phyloP scores from a whole-genome alignment of 208 protist genomes.

The Herpetomonas samuelpessoai region DNA sequence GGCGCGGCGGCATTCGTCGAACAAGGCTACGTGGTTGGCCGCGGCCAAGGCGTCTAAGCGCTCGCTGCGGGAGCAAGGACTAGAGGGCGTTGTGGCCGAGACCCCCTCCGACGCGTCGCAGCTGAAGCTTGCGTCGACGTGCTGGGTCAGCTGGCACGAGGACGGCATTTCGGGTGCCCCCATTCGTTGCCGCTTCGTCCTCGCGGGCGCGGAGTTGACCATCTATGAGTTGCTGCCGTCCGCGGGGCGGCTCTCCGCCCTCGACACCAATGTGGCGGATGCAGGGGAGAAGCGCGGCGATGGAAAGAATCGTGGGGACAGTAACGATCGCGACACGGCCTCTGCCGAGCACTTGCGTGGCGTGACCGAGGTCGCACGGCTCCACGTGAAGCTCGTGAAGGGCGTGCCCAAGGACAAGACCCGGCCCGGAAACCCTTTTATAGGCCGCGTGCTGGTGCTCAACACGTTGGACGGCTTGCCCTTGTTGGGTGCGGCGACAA shows the following conservation, averaged over 20 bases:
- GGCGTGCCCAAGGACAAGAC: slow-evolving; percentile 13
- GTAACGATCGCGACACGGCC: slow-evolving; percentile 3
- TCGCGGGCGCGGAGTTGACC: slow-evolving; percentile 23
- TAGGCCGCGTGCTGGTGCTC: slow-evolving; percentile 29
- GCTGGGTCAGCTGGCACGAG: slow-evolving; percentile 33
- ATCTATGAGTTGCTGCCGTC: slow-evolving; percentile 38
- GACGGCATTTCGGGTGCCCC: slow-evolving; percentile 20
- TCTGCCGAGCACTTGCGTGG: slow-evolving; percentile 11
- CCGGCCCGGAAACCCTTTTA: slow-evolving; percentile 12
- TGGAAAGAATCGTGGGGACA: neutral
- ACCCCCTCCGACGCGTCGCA: slow-evolving; percentile 18
- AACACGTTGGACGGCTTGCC: slow-evolving; percentile 26
- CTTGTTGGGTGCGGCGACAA: slow-evolving; percentile 18
- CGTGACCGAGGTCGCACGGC: slow-evolving; percentile 2
- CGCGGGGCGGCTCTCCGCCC: neutral
- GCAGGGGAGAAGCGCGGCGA: neutral
- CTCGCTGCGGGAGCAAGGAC: slow-evolving; percentile 16
- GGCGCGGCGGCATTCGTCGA: neutral
- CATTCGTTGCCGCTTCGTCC: slow-evolving; percentile 31
- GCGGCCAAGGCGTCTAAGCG: slow-evolving; percentile 2
- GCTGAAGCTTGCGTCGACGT: slow-evolving; percentile 25
- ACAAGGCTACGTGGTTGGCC: neutral
- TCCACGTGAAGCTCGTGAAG: slow-evolving; percentile 2
- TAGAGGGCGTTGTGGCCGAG: slow-evolving; percentile 34
- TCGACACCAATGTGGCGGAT: neutral